Evolutionary conservation across 495 filamentous ascomycete genomes (phyloP).

Genomic region (Neurospora tetraspora): DNA sequence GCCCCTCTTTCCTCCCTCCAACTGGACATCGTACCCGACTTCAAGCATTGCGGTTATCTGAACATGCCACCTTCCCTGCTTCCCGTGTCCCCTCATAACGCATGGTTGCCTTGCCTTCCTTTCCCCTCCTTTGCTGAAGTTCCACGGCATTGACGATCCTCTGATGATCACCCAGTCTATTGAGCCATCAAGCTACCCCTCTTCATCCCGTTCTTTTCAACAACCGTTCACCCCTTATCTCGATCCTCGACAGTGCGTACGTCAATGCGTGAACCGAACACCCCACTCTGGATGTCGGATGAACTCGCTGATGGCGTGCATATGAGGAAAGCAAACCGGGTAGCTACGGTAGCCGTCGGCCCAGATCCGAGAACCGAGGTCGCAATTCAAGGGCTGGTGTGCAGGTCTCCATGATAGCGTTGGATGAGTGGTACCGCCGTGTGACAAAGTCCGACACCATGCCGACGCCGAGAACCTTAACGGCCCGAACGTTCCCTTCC

Average conservation of each 20-base stretch:
- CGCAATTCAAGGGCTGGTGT: not conserved
- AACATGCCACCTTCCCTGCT: not conserved
- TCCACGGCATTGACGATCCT: not conserved
- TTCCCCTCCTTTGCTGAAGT: not conserved
- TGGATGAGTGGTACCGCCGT: not conserved
- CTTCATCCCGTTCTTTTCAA: not conserved
- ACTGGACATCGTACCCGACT: not conserved
- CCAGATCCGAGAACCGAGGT: not conserved
- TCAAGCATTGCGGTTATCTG: not conserved
- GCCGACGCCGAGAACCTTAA: not conserved
- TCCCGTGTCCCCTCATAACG: not conserved
- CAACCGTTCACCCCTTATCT: not conserved
- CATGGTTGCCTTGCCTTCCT: not conserved
- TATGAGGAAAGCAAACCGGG: not conserved
- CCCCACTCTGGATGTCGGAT: not conserved
- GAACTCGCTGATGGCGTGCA: not conserved
- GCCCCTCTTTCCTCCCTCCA: not conserved
- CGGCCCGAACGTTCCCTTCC: not conserved
- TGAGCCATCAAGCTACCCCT: not conserved
- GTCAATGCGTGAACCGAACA: not conserved
- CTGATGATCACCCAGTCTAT: not conserved
- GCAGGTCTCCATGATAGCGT: too few relatives aligned
- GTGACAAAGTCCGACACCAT: not conserved
- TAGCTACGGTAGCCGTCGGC: not conserved
- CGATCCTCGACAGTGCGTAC: not conserved